Conservation (phyloP, 2,329 filamentous ascomycete species). For the Diaporthe amygdali region DNA sequence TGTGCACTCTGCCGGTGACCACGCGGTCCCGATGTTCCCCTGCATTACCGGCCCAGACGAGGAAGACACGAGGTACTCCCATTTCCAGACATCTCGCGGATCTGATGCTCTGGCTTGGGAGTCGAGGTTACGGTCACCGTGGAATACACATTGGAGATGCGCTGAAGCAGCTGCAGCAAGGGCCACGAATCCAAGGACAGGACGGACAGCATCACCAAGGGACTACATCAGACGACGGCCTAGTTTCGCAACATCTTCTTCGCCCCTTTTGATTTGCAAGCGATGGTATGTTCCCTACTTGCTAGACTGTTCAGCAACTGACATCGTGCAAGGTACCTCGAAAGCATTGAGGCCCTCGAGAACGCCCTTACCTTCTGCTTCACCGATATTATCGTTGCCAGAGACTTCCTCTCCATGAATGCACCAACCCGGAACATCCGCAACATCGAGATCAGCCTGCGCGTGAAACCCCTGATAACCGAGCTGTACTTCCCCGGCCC, state of each 20-base stretch:
- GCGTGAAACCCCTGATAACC: slow-evolving; percentile 30
- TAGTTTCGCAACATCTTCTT: slow-evolving; percentile 24
- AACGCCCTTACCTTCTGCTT: slow-evolving; percentile 35
- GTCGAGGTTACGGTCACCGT: slow-evolving; percentile 18
- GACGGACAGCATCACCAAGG: neutral
- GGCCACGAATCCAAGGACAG: neutral
- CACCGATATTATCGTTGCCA: slow-evolving; percentile 31
- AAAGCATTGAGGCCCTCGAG: slow-evolving; percentile 32
- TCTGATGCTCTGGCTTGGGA: slow-evolving; percentile 21
- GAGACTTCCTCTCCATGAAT: slow-evolving; percentile 31
- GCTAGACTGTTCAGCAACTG: neutral
- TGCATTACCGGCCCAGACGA: slow-evolving; percentile 28
- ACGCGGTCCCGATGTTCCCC: slow-evolving; percentile 23
- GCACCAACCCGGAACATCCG: slow-evolving; percentile 20
- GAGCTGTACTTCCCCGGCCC: slow-evolving; percentile 33
- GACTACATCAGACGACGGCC: neutral
- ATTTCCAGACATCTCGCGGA: slow-evolving; percentile 16
- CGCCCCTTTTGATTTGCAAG: slow-evolving; percentile 33
- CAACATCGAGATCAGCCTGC: slow-evolving; percentile 34
- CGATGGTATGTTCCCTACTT: slow-evolving; percentile 29
- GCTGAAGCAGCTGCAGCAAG: slow-evolving; percentile 18
- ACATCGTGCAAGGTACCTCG: slow-evolving; percentile 32
- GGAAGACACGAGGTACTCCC: slow-evolving; percentile 20
- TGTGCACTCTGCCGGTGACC: slow-evolving; percentile 19
- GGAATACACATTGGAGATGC: slow-evolving; percentile 25